Base-by-base conservation (phyloP, 371 early-diverging fungal species). In the Chytridium lagenaria region DNA sequence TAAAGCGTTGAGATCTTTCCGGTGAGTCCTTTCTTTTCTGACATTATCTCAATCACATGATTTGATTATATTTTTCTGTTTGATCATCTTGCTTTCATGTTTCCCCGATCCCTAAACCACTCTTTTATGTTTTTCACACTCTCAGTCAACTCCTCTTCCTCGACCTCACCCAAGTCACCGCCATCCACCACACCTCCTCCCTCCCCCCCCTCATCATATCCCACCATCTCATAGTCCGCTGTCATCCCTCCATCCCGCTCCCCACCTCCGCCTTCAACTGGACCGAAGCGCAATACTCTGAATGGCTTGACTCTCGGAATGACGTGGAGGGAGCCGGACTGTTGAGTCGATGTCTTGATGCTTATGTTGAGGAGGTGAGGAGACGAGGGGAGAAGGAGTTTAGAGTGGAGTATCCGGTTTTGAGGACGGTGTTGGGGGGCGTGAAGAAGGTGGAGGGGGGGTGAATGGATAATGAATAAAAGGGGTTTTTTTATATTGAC, bases 161-260 rank as follows among this genome's bases (percentile, higher is more conserved):
- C 31, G 87, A 89, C 49, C 81, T 87, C 31, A 72, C 81, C 0
- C 85, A 91, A 72, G 74, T 90, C 30, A 74, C 84, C 65, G 84
- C 84, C 22, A 79, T 84, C 23, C 83, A 84, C 61, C 85, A 85
- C 71, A 84, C 86, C 7, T 78, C 87, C 1, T 79, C 78, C 22
- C 73, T 90, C 28, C 80, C 87, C 22, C 78, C 76, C 5, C 55
- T 84, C 15, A 68, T 87, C 22, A 74, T 88, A 40, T 76, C 86
- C 23, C 89, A 91, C 76, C 89, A 91, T 68, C 77, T 91, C 22
- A 80, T 90, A 65, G 85, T 84, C 26, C 87, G 89, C 19, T 84
- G 87, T 36, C 79, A 83, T 64, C 82, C 85, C 22, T 30, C 70
- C 7, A 80, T 91, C n/a, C 86, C 83, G 7, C 71, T 88, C 15